phyloP scores from a whole-genome alignment of 2,329 filamentous ascomycete genomes.

The Aureobasidium sp. region DNA sequence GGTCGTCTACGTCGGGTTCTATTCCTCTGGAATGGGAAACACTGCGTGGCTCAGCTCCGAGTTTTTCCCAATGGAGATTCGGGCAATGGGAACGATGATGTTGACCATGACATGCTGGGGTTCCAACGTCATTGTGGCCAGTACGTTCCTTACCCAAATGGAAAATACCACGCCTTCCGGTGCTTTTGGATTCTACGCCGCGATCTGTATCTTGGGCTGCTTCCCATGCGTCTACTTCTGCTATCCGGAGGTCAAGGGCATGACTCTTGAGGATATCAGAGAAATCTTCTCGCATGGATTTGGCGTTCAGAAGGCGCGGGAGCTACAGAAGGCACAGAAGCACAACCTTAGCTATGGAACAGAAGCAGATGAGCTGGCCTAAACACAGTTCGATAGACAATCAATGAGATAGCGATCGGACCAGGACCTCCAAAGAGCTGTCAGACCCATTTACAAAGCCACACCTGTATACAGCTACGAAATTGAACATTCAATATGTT shows the following conservation, averaged over 20 bases:
- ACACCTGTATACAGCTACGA: too few relatives aligned
- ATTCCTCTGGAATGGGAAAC: constrained; percentile 20
- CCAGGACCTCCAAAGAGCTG: too few relatives aligned
- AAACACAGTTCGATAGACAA: not conserved
- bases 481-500: too few relatives aligned
- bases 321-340: constrained; percentile 27
- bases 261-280: constrained; percentile 32
- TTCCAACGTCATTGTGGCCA: constrained; percentile 27
- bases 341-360: not conserved
- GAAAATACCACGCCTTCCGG: constrained; percentile 33
- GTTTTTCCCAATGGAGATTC: constrained; percentile 32
- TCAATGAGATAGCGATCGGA: too few relatives aligned
- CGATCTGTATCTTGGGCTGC: constrained; percentile 35
- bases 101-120: constrained; percentile 24
- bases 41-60: constrained; percentile 34
- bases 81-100: constrained; percentile 32
- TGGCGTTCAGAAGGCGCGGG: constrained; percentile 29
- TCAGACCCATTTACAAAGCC: too few relatives aligned
- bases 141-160: constrained; percentile 35
- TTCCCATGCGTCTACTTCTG: constrained; percentile 31
- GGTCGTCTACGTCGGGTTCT: constrained; percentile 34
- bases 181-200: constrained; percentile 36
- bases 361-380: not conserved
- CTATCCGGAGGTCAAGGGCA: constrained; percentile 35
- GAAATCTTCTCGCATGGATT: constrained; percentile 32